phyloP scores from a whole-genome alignment of 371 early-diverging fungal genomes.

The Neoconidiobolus thromboides region DNA sequence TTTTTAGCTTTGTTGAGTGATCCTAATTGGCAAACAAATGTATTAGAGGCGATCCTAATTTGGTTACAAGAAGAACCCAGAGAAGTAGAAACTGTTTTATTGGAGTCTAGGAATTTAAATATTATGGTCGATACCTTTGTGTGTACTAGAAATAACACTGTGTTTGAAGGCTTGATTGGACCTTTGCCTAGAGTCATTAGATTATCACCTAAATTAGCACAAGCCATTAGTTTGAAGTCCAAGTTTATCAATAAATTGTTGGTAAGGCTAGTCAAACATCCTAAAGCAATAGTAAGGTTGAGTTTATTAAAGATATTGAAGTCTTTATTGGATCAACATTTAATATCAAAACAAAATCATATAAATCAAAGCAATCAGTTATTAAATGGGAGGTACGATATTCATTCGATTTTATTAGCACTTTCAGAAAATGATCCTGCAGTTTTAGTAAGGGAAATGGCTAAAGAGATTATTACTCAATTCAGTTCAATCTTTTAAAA shows the following conservation, averaged over 20 bases:
- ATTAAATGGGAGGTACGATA: not conserved
- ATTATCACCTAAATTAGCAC: constrained; percentile 15
- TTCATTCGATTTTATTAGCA: constrained; percentile 7
- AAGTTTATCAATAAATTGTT: constrained; percentile 17
- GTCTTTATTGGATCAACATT: constrained; percentile 18
- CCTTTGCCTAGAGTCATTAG: constrained; percentile 21
- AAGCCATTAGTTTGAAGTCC: constrained; percentile 15
- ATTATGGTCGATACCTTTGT: constrained; percentile 18
- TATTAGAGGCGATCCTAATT: constrained; percentile 28
- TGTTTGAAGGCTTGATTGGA: constrained; percentile 23
- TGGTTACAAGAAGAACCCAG: constrained; percentile 29
- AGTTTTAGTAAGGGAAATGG: constrained; percentile 20
- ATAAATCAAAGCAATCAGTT: not conserved
- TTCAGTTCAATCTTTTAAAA: not conserved
- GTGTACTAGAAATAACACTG: constrained; percentile 19
- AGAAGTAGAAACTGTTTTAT: constrained; percentile 19
- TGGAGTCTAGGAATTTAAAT: constrained; percentile 15
- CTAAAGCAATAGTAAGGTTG: constrained; percentile 24
- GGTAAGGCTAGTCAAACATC: constrained; percentile 15
- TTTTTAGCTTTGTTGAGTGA: constrained; percentile 29
- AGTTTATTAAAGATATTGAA: constrained; percentile 22
- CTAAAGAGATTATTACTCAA: constrained; percentile 18
- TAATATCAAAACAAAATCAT: constrained; percentile 2
- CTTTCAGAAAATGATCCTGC: constrained; percentile 19
- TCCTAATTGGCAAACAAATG: constrained; percentile 31